phyloP scores from a whole-genome alignment of 441 rosid species.

The Hura crepitans region DNA sequence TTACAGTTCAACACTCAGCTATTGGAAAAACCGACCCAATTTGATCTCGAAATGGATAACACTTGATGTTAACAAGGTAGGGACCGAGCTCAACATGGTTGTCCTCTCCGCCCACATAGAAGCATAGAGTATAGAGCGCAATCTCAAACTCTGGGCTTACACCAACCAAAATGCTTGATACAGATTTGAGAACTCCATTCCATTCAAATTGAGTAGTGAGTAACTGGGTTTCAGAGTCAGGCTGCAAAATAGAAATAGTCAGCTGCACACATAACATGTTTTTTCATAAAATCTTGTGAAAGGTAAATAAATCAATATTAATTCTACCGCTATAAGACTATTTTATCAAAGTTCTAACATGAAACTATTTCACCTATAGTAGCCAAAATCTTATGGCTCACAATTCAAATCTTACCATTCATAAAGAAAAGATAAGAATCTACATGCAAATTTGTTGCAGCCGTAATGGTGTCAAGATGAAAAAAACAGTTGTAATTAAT shows the following conservation, averaged over 20 bases:
- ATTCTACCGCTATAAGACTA: not conserved
- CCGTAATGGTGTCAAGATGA: no score
- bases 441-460: no score
- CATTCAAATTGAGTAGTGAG: constrained; percentile 82
- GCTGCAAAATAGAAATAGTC: constrained; percentile 41
- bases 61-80: constrained; percentile 78
- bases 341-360: not conserved
- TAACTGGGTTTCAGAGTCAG: constrained; percentile 78
- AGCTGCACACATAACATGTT: not conserved
- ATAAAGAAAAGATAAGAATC: no score
- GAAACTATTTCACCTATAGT: no score
- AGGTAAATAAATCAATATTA: not conserved
- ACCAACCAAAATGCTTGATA: constrained; percentile 76
- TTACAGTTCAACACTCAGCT: constrained; percentile 40
- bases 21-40: constrained; percentile 81
- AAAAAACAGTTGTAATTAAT: no score
- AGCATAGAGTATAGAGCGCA: constrained; percentile 82
- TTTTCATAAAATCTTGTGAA: not conserved
- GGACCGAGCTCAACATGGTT: constrained; percentile 80
- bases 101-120: constrained; percentile 71
- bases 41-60: constrained; percentile 63
- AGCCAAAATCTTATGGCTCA: no score
- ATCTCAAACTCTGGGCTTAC: constrained; percentile 93
- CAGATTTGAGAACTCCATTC: constrained; percentile 85
- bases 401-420: no score